Evolutionary conservation across 1,284 basidiomycete species (phyloP), one percentile per base, ranked within the genome.

Genomic region (Cryptococcus sp.): DNA sequence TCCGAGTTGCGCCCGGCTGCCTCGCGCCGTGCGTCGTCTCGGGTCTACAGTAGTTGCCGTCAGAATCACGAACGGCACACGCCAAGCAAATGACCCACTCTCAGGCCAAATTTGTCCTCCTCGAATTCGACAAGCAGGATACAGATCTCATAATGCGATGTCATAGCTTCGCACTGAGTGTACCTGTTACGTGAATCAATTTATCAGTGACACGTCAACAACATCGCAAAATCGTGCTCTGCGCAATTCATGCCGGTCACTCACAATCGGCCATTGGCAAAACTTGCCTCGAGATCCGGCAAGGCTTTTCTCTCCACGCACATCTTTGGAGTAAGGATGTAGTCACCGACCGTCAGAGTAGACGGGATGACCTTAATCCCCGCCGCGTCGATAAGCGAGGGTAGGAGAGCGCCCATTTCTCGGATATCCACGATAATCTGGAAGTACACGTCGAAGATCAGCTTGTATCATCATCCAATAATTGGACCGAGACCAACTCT

Each of bases 111-210:
- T 71, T 95, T 96, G 77, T 96, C 90, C 77, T 98, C 92, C 70
- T 98, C 95, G 67, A 99, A 99, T 73, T 99, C 95, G 70, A 99
- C 97, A n/a, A 99, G 83, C 16, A 99, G 81, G 54, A 99, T 85
- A 0, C 94, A 93, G 46, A 90, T 88, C 78, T 93, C 94, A 80
- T 98, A 99, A 75, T 98, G 89, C 5, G 89, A 88, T 0, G 89
- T 93, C 95, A 99, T 98, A 19, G 92, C 78, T 78, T 99, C 95
- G 80, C 95, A 98, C 73, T 99, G 95, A 0, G 93, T 91, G 75
- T 96, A 97, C 58, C 93, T 96, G 64, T 1, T 6, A 25, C 25
- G 25, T 16, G 22, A 23, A 19, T 50, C 15, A 8, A 4, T 15
- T 6, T 20, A 41, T 56, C 42, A 59, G 48, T 2, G 13, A 0